A percentile compares a stretch with the other conserved stretches of the same genome.
Conservation (phyloP, 305 asterid species). For the Solanum hybrid region DNA sequence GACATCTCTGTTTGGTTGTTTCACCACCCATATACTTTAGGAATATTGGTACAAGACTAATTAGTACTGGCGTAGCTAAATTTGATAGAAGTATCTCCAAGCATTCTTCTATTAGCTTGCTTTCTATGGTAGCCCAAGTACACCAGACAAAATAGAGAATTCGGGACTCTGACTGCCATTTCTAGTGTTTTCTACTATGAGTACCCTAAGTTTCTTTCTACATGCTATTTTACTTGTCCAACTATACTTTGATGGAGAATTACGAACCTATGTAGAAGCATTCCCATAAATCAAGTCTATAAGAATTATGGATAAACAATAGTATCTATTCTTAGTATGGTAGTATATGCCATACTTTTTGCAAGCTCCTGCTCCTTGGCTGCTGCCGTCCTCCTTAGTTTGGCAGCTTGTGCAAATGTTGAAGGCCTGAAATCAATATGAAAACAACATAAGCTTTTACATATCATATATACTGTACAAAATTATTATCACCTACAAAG, state of each 20-base stretch:
- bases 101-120: not conserved
- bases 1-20: not conserved
- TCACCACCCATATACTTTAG: not conserved
- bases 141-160: not conserved
- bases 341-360: constrained; percentile 37
- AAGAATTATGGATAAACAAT: not conserved
- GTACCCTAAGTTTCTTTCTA: not conserved
- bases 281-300: not conserved
- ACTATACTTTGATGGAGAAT: not conserved
- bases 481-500: not conserved
- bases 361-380: constrained; percentile 90
- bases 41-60: not conserved
- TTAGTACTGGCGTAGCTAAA: not conserved
- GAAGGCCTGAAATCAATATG: constrained; percentile 64
- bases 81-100: not conserved
- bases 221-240: not conserved
- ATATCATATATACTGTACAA: not conserved
- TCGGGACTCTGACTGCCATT: not conserved
- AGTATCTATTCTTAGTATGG: not conserved
- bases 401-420: constrained; percentile 97
- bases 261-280: not conserved
- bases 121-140: not conserved
- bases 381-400: constrained; percentile 72
- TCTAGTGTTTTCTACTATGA: not conserved
- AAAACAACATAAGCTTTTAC: constrained; percentile 3